phyloP scores from a whole-genome alignment of 108 stramenopile species.

The Cyclotella atomus region DNA sequence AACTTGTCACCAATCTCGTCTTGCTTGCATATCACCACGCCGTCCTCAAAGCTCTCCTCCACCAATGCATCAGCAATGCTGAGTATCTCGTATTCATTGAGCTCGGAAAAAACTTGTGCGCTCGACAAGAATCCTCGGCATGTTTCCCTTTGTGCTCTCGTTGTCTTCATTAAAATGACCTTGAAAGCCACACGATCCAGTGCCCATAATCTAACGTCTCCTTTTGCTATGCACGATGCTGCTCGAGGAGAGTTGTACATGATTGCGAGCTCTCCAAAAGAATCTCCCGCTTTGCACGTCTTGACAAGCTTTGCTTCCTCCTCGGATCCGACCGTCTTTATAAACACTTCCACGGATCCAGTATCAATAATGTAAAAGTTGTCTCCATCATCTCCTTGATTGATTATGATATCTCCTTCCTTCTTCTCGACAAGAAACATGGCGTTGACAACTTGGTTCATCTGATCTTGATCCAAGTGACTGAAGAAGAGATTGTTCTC shows the following conservation, averaged over 20 bases:
- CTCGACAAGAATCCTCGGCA: slow-evolving; percentile 19
- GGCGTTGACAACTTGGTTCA: slow-evolving; percentile 49
- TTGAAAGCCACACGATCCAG: slow-evolving; percentile 55
- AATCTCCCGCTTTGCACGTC: slow-evolving; percentile 66
- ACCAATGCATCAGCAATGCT: slow-evolving; percentile 52
- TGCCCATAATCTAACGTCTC: slow-evolving; percentile 41
- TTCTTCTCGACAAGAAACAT: slow-evolving; percentile 63
- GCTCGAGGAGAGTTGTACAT: slow-evolving; percentile 90
- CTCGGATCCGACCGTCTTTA: slow-evolving; percentile 56
- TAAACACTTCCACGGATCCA: slow-evolving; percentile 72
- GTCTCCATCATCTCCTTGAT: slow-evolving; percentile 88
- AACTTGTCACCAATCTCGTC: slow-evolving; percentile 63
- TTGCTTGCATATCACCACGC: slow-evolving; percentile 53
- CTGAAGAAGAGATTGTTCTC: slow-evolving; percentile 64
- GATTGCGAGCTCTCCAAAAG: slow-evolving; percentile 91
- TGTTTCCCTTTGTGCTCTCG: slow-evolving; percentile 11
- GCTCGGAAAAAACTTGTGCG: slow-evolving; percentile 27
- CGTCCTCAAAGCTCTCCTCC: slow-evolving; percentile 45
- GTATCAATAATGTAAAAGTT: slow-evolving; percentile 88
- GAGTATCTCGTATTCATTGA: slow-evolving; percentile 35
- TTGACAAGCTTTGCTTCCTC: slow-evolving; percentile 81
- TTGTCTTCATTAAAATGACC: slow-evolving; percentile 41
- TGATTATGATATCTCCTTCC: slow-evolving; percentile 78
- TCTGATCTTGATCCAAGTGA: slow-evolving; percentile 61
- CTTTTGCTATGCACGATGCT: slow-evolving; percentile 77